A percentile compares a stretch with the other conserved stretches of the same genome.
phyloP scores from a whole-genome alignment of 2,329 filamentous ascomycete species.

The Microcyclospora pomicola region DNA sequence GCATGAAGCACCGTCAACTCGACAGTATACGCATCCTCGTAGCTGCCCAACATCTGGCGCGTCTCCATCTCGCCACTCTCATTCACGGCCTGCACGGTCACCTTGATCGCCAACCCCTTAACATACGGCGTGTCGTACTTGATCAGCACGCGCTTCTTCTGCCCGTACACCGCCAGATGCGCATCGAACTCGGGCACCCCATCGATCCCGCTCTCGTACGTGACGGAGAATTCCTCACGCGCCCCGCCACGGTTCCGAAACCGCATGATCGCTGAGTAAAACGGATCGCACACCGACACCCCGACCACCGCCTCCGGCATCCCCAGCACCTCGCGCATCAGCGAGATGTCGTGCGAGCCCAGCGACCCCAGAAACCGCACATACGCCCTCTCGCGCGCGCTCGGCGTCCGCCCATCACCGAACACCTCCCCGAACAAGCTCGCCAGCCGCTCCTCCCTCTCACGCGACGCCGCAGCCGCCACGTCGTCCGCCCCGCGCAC shows the following conservation, averaged over 20 bases:
- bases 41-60: slow-evolving; percentile 29
- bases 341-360: slow-evolving; percentile 40
- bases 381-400: slow-evolving; percentile 18
- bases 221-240: slow-evolving; percentile 32
- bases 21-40: slow-evolving; percentile 33
- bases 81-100: slow-evolving; percentile 33
- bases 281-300: slow-evolving; percentile 28
- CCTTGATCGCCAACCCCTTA: slow-evolving; percentile 40
- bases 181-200: slow-evolving; percentile 41
- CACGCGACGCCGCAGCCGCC: slow-evolving; percentile 12
- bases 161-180: slow-evolving; percentile 39
- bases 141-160: slow-evolving; percentile 40
- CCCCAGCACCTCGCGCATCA: slow-evolving; percentile 42
- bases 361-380: slow-evolving; percentile 35
- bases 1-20: slow-evolving; percentile 30
- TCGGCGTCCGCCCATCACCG: slow-evolving; percentile 9
- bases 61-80: slow-evolving; percentile 20
- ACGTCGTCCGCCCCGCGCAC: slow-evolving; percentile 29
- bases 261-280: slow-evolving; percentile 29
- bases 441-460: slow-evolving; percentile 1
- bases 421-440: slow-evolving; percentile 1
- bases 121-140: slow-evolving; percentile 45
- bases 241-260: slow-evolving; percentile 21
- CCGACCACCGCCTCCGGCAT: slow-evolving; percentile 34
- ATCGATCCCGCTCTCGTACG: slow-evolving; percentile 45